These are phyloP conservation scores for Cercis canadensis DNA, from an alignment of 306 rosid genomes.

Conservation along the genomic window DNA sequence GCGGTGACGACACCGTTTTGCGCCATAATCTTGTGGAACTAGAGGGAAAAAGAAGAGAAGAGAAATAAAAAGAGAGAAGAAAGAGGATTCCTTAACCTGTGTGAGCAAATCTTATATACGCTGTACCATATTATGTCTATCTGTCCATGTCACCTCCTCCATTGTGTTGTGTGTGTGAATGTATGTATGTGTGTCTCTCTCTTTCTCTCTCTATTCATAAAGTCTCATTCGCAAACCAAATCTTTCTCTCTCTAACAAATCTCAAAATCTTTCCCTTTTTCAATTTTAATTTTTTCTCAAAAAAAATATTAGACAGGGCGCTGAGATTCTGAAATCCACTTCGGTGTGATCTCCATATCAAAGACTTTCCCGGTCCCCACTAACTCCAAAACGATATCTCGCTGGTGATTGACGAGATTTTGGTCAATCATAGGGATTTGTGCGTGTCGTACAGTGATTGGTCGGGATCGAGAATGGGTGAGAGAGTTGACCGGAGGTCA, in stretches of 20 bases:
- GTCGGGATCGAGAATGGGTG: neutral
- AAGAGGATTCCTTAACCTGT: slow-evolving; percentile 39
- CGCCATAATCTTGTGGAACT: slow-evolving; percentile 47
- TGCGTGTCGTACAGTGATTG: slow-evolving; percentile 38
- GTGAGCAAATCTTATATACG: slow-evolving; percentile 50
- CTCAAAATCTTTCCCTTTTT: slow-evolving; percentile 50
- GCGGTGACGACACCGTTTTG: slow-evolving; percentile 42
- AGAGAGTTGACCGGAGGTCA: slow-evolving; percentile 56
- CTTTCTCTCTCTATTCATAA: slow-evolving; percentile 17
- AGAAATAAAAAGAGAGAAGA: too few relatives aligned
- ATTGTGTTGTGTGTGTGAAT: neutral
- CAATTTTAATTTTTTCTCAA: slow-evolving; percentile 34
- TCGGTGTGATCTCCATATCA: slow-evolving; percentile 61
- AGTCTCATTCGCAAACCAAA: slow-evolving; percentile 73
- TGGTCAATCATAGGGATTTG: slow-evolving; percentile 53
- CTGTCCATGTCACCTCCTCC: slow-evolving; percentile 31
- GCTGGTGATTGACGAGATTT: slow-evolving; percentile 36
- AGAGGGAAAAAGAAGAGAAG: slow-evolving; percentile 6
- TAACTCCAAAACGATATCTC: slow-evolving; percentile 29
- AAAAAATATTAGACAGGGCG: slow-evolving; percentile 53
- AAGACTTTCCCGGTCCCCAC: slow-evolving; percentile 24
- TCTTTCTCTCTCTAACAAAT: slow-evolving; percentile 58
- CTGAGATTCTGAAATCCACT: slow-evolving; percentile 93
- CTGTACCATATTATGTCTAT: slow-evolving; percentile 41
- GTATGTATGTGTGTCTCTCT: neutral